phyloP scores from a whole-genome alignment of 1,284 basidiomycete species.

The Marasmius tenuissimus region DNA sequence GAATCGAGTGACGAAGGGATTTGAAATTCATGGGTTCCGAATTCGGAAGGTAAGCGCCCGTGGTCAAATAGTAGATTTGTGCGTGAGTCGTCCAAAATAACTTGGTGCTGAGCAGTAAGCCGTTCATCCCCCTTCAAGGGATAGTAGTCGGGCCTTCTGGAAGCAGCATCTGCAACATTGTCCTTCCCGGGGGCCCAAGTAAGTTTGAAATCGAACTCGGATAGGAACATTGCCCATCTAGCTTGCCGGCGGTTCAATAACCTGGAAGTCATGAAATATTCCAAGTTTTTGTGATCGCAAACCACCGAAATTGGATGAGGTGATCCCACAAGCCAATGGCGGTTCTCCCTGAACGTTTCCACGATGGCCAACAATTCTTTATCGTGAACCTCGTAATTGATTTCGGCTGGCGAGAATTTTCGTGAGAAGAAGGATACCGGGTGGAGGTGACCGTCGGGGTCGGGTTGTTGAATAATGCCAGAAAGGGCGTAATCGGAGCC shows the following conservation, averaged over 20 bases:
- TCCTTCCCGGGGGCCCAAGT: slow-evolving; percentile 25
- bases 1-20: too few species aligned
- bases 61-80: too few species aligned
- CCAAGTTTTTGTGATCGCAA: neutral
- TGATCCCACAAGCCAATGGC: neutral
- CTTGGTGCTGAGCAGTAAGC: too few species aligned
- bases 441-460: slow-evolving; percentile 22
- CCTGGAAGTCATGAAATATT: slow-evolving; percentile 13
- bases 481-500: slow-evolving; percentile 16
- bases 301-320: too few species aligned
- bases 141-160: neutral
- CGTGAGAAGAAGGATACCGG: slow-evolving; percentile 32
- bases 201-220: slow-evolving; percentile 16
- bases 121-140: neutral
- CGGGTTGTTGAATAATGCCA: slow-evolving; percentile 6
- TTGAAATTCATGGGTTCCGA: too few species aligned
- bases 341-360: neutral
- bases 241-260: slow-evolving; percentile 32
- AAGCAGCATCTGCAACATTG: slow-evolving; percentile 34
- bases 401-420: slow-evolving; percentile 29
- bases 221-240: slow-evolving; percentile 29
- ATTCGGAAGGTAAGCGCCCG: too few species aligned
- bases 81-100: too few species aligned
- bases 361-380: neutral
- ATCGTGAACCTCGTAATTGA: slow-evolving; percentile 19